Evolutionary conservation across 768 basidiomycete genomes (phyloP).

Genomic region (Artomyces pyxidatus): DNA sequence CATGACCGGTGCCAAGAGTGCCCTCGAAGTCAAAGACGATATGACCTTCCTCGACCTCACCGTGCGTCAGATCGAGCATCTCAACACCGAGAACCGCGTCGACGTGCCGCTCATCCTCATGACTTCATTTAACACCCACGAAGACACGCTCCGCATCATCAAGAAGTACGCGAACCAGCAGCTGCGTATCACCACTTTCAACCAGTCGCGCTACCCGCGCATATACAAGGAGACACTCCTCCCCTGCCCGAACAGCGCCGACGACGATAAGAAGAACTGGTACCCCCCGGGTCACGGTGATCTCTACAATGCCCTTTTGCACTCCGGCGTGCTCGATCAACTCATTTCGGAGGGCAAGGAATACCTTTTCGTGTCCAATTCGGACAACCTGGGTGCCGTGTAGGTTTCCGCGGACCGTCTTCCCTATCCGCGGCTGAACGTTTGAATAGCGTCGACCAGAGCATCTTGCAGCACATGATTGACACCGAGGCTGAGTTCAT

Average conservation of each 20-base stretch:
- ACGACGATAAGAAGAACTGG: slow-evolving; percentile 62
- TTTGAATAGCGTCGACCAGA: slow-evolving; percentile 49
- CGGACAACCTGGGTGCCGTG: slow-evolving; percentile 68
- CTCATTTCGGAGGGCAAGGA: slow-evolving; percentile 65
- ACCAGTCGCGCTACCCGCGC: slow-evolving; percentile 69
- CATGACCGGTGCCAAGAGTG: slow-evolving; percentile 58
- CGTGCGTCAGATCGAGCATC: slow-evolving; percentile 61
- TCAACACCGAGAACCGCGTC: slow-evolving; percentile 50
- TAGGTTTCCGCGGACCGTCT: slow-evolving; percentile 20
- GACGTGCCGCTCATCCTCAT: slow-evolving; percentile 76
- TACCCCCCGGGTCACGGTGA: slow-evolving; percentile 77
- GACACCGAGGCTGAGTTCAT: slow-evolving; percentile 57
- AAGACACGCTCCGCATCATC: slow-evolving; percentile 69
- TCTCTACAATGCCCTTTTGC: slow-evolving; percentile 59
- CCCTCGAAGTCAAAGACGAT: slow-evolving; percentile 69
- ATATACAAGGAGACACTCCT: slow-evolving; percentile 63
- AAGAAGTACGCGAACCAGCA: slow-evolving; percentile 78
- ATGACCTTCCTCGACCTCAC: slow-evolving; percentile 64
- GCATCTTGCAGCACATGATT: slow-evolving; percentile 60
- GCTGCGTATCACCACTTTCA: slow-evolving; percentile 62
- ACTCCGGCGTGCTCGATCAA: slow-evolving; percentile 69
- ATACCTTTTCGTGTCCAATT: slow-evolving; percentile 74
- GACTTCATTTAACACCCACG: slow-evolving; percentile 79
- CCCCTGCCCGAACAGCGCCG: slow-evolving; percentile 48
- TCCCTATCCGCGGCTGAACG: slow-evolving; percentile 4